These are phyloP conservation scores for Auricularia sp. DNA, from an alignment of 768 basidiomycete species.

Conservation along the genomic window DNA sequence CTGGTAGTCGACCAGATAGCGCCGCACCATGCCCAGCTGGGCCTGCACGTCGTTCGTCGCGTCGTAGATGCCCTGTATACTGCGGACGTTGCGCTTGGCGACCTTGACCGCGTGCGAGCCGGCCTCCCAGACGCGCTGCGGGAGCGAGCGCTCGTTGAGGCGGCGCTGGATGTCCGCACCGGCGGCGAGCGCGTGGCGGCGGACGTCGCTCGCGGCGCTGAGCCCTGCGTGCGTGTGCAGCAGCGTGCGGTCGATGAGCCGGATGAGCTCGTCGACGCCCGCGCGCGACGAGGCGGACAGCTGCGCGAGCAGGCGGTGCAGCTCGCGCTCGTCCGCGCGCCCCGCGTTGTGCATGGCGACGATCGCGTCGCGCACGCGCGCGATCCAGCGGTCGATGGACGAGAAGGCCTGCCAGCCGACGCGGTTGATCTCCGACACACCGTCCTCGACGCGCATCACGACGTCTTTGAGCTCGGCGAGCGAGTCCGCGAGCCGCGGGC, in stretches of 20 bases:
- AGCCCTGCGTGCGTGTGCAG: background rate
- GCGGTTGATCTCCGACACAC: background rate
- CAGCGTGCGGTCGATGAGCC: background rate
- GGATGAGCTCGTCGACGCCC: background rate
- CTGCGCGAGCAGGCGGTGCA: background rate
- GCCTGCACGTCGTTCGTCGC: constrained; percentile 1
- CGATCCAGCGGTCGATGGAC: background rate
- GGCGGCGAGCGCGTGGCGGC: background rate
- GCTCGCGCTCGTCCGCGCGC: background rate
- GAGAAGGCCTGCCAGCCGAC: background rate
- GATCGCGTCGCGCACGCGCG: background rate
- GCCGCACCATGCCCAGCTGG: background rate
- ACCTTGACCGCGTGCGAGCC: background rate
- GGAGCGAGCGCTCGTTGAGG: constrained; percentile 1
- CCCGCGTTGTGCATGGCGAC: background rate
- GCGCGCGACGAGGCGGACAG: background rate
- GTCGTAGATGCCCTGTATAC: background rate
- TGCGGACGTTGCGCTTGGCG: background rate
- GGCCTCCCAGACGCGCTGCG: constrained; percentile 1
- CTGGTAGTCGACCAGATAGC: background rate
- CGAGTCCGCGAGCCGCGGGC: background rate
- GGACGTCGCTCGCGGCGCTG: background rate
- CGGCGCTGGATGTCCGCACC: background rate
- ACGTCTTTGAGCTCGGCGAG: background rate
- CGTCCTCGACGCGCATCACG: background rate